Percentiles rank a stretch among this genome's conserved stretches.
These are phyloP conservation scores for Phellopilus nigrolimitatus DNA, from an alignment of 1,284 basidiomycete genomes.

Conservation along the genomic window DNA sequence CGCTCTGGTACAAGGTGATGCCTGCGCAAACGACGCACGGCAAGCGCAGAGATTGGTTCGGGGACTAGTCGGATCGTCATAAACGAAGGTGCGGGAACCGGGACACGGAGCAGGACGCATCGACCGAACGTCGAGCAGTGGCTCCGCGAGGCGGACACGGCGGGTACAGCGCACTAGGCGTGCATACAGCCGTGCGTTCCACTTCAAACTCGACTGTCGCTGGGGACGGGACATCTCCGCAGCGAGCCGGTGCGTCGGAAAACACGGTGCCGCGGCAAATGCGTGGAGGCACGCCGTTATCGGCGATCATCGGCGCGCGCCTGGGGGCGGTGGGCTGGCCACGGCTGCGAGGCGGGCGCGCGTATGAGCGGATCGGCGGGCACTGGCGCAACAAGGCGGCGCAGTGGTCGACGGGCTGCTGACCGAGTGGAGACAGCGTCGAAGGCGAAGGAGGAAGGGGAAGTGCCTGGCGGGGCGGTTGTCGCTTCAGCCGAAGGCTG, in stretches of 20 bases:
- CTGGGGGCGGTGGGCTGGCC: slow-evolving; percentile 10
- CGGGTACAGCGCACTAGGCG: slow-evolving; percentile 7
- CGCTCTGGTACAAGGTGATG: not conserved
- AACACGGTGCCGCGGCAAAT: not conserved
- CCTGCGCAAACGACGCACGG: not conserved
- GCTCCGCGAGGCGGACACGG: not conserved
- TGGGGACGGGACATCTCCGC: no score
- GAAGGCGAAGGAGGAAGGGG: slow-evolving; percentile 13
- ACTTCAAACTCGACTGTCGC: not conserved
- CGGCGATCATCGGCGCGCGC: slow-evolving; percentile 4
- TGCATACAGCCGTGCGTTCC: not conserved
- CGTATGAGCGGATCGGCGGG: slow-evolving; percentile 3
- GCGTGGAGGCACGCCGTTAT: not conserved
- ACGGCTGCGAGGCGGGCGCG: not conserved
- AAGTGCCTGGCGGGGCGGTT: slow-evolving; percentile 5
- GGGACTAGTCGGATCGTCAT: not conserved
- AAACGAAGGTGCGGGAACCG: slow-evolving; percentile 10
- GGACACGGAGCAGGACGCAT: slow-evolving; percentile 11
- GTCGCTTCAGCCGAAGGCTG: slow-evolving; percentile 5
- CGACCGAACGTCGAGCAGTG: not conserved
- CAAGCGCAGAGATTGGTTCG: not conserved
- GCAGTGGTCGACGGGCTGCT: slow-evolving; percentile 7
- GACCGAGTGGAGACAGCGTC: not conserved
- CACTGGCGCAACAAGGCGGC: slow-evolving; percentile 5
- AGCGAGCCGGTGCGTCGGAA: no score